Conservation (phyloP, 164 flowering plant species). For the Liriodendron chinense region DNA sequence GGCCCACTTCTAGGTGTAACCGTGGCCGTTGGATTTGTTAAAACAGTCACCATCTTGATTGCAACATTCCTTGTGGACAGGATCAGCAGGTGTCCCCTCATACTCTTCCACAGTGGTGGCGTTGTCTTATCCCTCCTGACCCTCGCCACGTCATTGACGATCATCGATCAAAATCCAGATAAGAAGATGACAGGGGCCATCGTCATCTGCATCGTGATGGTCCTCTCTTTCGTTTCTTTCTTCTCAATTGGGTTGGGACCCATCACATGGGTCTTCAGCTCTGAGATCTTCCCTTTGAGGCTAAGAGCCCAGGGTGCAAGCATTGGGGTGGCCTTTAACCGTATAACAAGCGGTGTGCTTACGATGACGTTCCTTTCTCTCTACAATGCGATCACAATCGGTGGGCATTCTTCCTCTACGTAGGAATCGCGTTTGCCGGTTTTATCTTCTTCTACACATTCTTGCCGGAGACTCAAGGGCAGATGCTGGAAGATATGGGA, state of each 20-base stretch:
- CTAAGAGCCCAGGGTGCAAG: constrained; percentile 33
- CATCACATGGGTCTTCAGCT: constrained; percentile 41
- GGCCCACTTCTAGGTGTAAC: constrained; percentile 19
- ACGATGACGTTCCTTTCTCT: constrained; percentile 32
- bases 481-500: constrained; percentile 32
- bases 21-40: constrained; percentile 36
- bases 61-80: constrained; percentile 33
- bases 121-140: constrained; percentile 21
- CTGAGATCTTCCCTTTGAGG: constrained; percentile 45
- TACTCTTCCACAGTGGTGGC: constrained; percentile 28
- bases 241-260: constrained; percentile 41
- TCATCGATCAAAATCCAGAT: constrained; percentile 10
- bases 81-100: constrained; percentile 32
- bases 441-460: constrained; percentile 34
- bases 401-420: constrained; percentile 36
- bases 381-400: constrained; percentile 29
- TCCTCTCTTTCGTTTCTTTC: constrained; percentile 17
- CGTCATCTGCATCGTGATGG: constrained; percentile 15
- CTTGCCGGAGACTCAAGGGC: constrained; percentile 43
- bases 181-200: constrained; percentile 30
- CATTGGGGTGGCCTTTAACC: constrained; percentile 29
- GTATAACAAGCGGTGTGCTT: constrained; percentile 25
- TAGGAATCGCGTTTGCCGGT: constrained; percentile 23
- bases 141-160: constrained; percentile 18
- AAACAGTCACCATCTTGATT: constrained; percentile 28